Conservation (phyloP, 805 yeast species). For the Candida awuae region DNA sequence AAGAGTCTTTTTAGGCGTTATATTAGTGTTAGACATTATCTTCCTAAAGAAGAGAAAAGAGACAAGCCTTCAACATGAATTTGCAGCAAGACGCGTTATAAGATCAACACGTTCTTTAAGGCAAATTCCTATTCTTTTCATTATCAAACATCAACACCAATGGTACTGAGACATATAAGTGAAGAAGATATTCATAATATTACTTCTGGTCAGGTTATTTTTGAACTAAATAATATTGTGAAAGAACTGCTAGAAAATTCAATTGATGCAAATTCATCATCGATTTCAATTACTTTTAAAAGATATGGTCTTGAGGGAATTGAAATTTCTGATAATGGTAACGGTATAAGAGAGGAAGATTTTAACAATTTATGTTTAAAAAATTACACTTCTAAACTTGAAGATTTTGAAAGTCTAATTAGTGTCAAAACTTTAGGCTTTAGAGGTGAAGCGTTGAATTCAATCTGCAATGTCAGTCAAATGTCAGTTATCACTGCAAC, state of each 20-base stretch:
- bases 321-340: conserved; percentile 63
- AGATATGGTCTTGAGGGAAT: conserved; percentile 61
- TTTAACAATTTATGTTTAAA: conserved; percentile 48
- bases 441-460: conserved; percentile 75
- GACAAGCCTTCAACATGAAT: too few species aligned
- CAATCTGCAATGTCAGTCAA: conserved; percentile 50
- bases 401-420: conserved; percentile 45
- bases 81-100: too few species aligned
- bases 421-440: conserved; percentile 57
- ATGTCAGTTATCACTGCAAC: conserved; percentile 46
- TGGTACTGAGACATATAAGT: conserved; percentile 34
- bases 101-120: too few species aligned
- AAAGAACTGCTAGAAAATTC: conserved; percentile 86
- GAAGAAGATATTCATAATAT: conserved; percentile 57
- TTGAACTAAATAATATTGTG: conserved; percentile 65
- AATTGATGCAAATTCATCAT: conserved; percentile 67
- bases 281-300: conserved; percentile 58
- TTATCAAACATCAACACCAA: conserved; percentile 1
- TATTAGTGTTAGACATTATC: not conserved
- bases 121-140: too few species aligned
- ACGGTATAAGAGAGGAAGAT: conserved; percentile 50
- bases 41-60: not conserved
- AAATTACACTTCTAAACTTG: conserved; percentile 61
- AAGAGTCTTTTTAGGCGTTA: not conserved
- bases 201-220: conserved; percentile 90